Evolutionary conservation across 23 red algal genomes (phyloP), one percentile per base, ranked within the genome.

Genomic region (Gracilaria gracilis): DNA sequence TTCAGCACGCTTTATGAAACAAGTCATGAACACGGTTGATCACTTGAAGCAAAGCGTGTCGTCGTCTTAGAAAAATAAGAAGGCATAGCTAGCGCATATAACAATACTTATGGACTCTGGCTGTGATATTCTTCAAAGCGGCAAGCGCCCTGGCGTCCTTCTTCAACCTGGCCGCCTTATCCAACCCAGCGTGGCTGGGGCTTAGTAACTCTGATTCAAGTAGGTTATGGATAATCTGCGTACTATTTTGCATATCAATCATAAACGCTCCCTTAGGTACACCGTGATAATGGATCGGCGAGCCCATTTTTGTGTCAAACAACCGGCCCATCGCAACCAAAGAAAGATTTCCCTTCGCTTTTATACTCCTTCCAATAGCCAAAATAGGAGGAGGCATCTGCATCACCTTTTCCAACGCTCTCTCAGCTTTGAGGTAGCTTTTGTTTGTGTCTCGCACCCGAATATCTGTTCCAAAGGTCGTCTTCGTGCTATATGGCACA

Each of bases 211-310:
- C 79, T 13, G 38, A 66, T 82, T 82, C 79, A 64, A 61, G 64
- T 25, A 82, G 20, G 21, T 64, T 61, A 21, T 82, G 64, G 35
- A 82, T 82, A 39, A 82, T 82, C 46, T 82, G 62, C 19, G 83
- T 86, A 64, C 83, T 86, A 4, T 25, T 51, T n/a, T 73, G 39
- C 83, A 86, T 86, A 73, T 86, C 83, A 35, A 13, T 74, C 66
- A 86, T 86, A 7, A 64, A 64, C 15, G 83, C 61, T 37, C 62
- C 83, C 66, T 86, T 64, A 50, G 61, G 55, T 38, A 86, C 74
- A 14, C 83, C 83, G 38, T 86, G 83, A 73, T 86, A 86, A 59
- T 66, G 73, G 9, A 86, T 86, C 64, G 83, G 83, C 36, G 8
- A 9, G 29, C 83, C 64, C 83, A 86, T 62, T 3, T 73, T 73